Percentiles rank a stretch among this genome's conserved stretches.
Evolutionary conservation across 148 eudicot species (phyloP).

Genomic region (Dianthus caryophyllus): DNA sequence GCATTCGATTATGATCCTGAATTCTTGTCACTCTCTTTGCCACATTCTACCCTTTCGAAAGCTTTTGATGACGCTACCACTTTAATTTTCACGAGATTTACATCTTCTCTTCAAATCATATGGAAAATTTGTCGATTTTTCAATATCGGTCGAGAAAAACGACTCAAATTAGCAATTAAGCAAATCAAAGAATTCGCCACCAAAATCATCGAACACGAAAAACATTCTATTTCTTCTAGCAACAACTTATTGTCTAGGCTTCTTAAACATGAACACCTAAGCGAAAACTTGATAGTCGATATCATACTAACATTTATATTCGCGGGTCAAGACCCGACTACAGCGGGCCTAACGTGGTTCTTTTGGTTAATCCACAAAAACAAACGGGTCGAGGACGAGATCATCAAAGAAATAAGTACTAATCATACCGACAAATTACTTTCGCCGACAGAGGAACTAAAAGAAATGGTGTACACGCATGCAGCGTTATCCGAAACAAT

Average conservation of each 20-base stretch:
- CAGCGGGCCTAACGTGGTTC: conserved; percentile 39
- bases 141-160: conserved; percentile 32
- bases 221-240: neutral
- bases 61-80: conserved; percentile 32
- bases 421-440: neutral
- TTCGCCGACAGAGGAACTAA: conserved; percentile 9
- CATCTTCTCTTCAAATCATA: conserved; percentile 10
- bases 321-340: conserved; percentile 37
- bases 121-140: conserved; percentile 33
- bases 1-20: conserved; percentile 42
- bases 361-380: conserved; percentile 32
- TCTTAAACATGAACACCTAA: conserved; percentile 19
- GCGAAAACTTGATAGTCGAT: conserved; percentile 31
- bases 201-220: neutral
- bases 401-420: conserved; percentile 19
- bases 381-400: conserved; percentile 21
- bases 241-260: conserved; percentile 36
- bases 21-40: conserved; percentile 25
- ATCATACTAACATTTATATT: conserved; percentile 35
- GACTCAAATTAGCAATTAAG: conserved; percentile 17
- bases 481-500: conserved; percentile 39
- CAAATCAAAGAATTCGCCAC: conserved; percentile 20
- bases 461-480: conserved; percentile 26
- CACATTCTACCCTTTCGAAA: conserved; percentile 19
- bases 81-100: conserved; percentile 21